Evolutionary conservation across 2,329 filamentous ascomycete species (phyloP), one percentile per base, ranked within the genome.

Genomic region (Neocatenulostroma microsporum): DNA sequence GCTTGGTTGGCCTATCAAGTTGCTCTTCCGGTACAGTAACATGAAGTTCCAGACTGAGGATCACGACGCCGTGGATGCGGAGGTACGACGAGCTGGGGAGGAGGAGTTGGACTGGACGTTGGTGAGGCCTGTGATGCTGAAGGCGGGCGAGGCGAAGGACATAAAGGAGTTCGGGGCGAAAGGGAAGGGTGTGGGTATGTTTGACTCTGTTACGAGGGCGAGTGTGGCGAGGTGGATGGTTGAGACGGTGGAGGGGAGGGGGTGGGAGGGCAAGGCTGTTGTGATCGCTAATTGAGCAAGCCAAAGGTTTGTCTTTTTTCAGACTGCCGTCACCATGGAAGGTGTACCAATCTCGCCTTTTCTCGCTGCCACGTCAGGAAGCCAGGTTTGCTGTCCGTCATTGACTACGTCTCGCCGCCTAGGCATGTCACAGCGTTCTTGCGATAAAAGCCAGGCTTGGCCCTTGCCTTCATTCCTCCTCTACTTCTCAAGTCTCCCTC

Each of bases 181-280:
- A 25, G 70, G 69, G 0, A 56, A 61, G 35, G 66, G 63, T 0
- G 57, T 62, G 2, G 51, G 60, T 1, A 56, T 68, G 48, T 54
- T 71, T 50, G 57, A 62, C 7, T 58, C 44, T 14, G 45, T 56
- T 4, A 58, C 54, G 19, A 54, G 58, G 47, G 45, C 49, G 12
- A 67, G 63, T 43, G 63, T 74, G 6, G 70, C 67, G 7, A 48
- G 41, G 12, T 74, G 67, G 49, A 45, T 73, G 45, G 58, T 73
- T 3, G 57, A 65, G 37, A 66, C 61, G 2, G 60, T 58, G 1
- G 66, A 66, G 50, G 59, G 48, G 21, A 45, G 48, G 3, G 51
- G 60, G 6, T 73, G 64, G 62, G 58, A 68, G 46, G 53, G 61
- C 6, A 60, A 37, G 24, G 59, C 67, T 2, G 69, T 70, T 3